Base-by-base conservation (phyloP, 805 yeast species). In the Kodamaea laetipori region DNA sequence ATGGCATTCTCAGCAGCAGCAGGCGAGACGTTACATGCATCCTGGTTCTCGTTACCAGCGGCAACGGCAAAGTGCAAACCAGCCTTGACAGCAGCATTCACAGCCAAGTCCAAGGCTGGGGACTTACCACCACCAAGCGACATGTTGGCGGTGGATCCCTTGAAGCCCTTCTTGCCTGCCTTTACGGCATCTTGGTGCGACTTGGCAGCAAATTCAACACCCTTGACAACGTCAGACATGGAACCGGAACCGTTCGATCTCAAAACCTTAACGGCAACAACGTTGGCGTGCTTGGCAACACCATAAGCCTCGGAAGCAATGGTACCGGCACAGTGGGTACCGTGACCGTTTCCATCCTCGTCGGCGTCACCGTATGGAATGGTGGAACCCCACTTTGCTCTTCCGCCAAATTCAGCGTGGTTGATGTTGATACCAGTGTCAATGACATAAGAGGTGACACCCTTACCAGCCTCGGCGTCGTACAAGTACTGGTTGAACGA, bases 271-370 rank as follows among this genome's bases (percentile, higher is more conserved):
- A 88, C 86, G 23, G 95, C 95, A 55, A 85, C 89, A 43, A 88
- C 64, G 15, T 81, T 73, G 7, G 90, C 94, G 41, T 78, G 73
- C 67, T 89, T 88, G 44, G 96, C 90, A 43, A 88, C 87, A 69
- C 96, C 96, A 52, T 83, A 87, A 41, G 79, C 71, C 48, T 73
- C 73, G 16, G 94, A 85, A 39, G 84, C 96, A 56, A 90, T 87
- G 26, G 95, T 89, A 67, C 96, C 97, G n/a, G 97, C 96, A 71
- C 95, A 88, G 60, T 90, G 97, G 36, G 96, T 88, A 58, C 97
- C 97, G 67, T 90, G 97, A 40, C 97, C 97, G 57, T 87, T 86
- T 41, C 89, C 94, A 63, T 90, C 96, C 34, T 73, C 57, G 53
- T 83, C 89, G 42, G 75, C 76, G 54, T 81, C 88, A 56, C 82